Evolutionary conservation across 2,329 filamentous ascomycete species (phyloP), one percentile per base, ranked within the genome.

Genomic region (Pyrenophora seminiperda): DNA sequence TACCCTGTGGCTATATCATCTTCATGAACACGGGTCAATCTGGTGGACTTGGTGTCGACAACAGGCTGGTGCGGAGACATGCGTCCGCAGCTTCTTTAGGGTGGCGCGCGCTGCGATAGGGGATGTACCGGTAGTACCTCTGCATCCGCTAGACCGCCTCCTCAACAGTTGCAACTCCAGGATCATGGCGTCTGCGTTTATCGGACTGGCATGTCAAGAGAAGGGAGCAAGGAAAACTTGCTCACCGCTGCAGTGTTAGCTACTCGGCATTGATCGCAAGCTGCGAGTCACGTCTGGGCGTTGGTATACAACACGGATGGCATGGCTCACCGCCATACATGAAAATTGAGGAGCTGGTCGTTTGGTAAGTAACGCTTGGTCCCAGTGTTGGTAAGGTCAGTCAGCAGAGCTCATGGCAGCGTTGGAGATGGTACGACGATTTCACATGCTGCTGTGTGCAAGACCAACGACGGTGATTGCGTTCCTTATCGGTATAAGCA

Each of bases 401-500:
- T 30, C 9, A 46, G 30, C 54, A 53, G 41, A 45, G 47, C 40
- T 42, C 40, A 18, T 47, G 49, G 48, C 61, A 64, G 59, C 54
- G 66, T 57, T 63, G 60, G 60, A 63, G 54, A 61, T 41, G 27
- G 55, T 50, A 37, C 41, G 31, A 42, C 27, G 39, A 50, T 34
- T 46, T 41, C 50, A 27, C 24, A 27, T 27, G 27, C 18, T 29
- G 43, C 53, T 56, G 53, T 41, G 50, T 62, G 61, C 62, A 66
- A 67, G 63, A 64, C 63, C 64, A 60, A 61, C 43, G 51, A 58
- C 39, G 31, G n/a, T n/a, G n/a, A 38, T 36, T 39, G 53, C 50
- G 56, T 63, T 54, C 59, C 62, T 69, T 70, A 68, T 70, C 66
- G 61, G 63, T 59, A 51, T 47, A 59, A 53, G 40, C 56, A 53